Base-by-base conservation (phyloP, 2,329 filamentous ascomycete species). In the Paecilomyces niveus region DNA sequence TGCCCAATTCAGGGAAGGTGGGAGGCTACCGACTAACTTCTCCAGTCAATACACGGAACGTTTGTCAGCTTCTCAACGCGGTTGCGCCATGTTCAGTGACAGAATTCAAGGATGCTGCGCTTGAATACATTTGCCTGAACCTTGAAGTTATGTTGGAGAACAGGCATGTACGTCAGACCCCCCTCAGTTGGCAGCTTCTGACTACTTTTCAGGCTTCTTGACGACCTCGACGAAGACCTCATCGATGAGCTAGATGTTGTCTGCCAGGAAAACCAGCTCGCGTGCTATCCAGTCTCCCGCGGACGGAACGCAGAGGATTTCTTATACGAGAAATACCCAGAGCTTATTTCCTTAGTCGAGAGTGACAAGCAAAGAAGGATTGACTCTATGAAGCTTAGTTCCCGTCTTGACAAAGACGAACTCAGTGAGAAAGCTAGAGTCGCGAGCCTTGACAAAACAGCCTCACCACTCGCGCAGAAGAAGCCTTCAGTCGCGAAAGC, bases 91-190 rank as follows among this genome's bases (percentile, higher is more conserved):
- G 89, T 69, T 89, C 88, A 0, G 86, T 96, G 5, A 85, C 85
- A 0, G 85, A 89, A 58, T 97, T 99, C 77, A 96, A 96, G 72
- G 85, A 94, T 64, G 89, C 89, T 9, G 90, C 89, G 0, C 78
- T 97, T 31, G 90, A 96, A 71, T 99, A 97, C 69, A 85, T 97
- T 22, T 96, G 92, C 67, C 78, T 96, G 52, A 95, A 96, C 67
- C 80, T 97, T 58, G 94, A 99, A 72, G 85, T 87, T 6, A 90
- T 97, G 82, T 85, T 99, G 55, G 92, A 97, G 68, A 96, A 96
- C 62, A 88, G 90, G 77, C 81, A 70, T 65, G 73, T 66, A 33
- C n/a, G 24, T 56, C 31, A 21, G 9, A 8, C 32, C 32, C 11
- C 31, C 32, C 6, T 31, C 1, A 15, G 8, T 45, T 13, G n/a